Base-by-base conservation (phyloP, 495 filamentous ascomycete genomes). In the Penicillium malachiteum region DNA sequence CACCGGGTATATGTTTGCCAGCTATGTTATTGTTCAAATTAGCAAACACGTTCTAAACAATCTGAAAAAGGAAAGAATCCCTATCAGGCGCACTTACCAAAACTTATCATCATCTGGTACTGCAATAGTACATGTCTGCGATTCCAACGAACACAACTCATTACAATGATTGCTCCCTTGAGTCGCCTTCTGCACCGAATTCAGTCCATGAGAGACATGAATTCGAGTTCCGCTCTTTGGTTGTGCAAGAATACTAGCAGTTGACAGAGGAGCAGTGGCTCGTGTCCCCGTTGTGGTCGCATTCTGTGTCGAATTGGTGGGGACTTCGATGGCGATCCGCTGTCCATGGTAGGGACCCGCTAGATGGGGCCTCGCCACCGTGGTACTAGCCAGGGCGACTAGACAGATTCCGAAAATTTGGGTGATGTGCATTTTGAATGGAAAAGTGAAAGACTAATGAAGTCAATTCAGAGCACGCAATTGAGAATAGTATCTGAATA, bases 71-170 rank as follows among this genome's bases (percentile, higher is more conserved):
- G n/a, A n/a, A n/a, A n/a, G n/a, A n/a, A n/a, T n/a, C n/a, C n/a
- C 21, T 13, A 16, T 34, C 26, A 48, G 17, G 7, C 26, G 11
- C 18, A 58, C 64, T 57, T 48, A 71, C 70, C 70, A 72, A 38
- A 59, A 71, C 31, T 50, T 41, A 42, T 71, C 60, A 45, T 69
- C 68, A 12, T 67, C 47, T 0, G 70, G 68, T 14, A 68, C 46
- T 17, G 68, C 66, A 54, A 69, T 47, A 3, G 56, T 60, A 42
- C 68, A 72, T 7, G 66, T 58, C 49, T 69, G 60, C 4, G 64
- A 46, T 35, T 57, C 47, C 44, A 72, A 41, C 7, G 63, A 66
- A 34, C 69, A 72, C 41, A 69, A 12, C 42, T 67, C 63, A n/a
- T 59, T 45, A 45, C 69, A 70, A 32, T 58, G 58, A 41, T 63